Conservation (phyloP, 192 early-diverging fungal genomes). For the Coemansia sp. region DNA sequence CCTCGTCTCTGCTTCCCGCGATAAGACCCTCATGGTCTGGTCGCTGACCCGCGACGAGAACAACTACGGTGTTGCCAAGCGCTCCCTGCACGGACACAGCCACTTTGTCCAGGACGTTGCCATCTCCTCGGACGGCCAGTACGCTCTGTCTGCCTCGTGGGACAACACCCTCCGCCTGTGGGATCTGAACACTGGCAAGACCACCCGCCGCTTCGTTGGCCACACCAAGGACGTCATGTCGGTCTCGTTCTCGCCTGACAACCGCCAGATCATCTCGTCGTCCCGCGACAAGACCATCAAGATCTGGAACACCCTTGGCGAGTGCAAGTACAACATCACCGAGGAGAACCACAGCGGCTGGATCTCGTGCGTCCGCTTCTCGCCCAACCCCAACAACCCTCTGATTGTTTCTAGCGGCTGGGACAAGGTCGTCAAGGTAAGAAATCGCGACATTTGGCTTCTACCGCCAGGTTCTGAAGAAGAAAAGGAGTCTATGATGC, state of each 20-base stretch:
- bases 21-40: conserved; percentile 99
- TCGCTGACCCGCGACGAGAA: conserved; percentile 88
- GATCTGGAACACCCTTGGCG: conserved; percentile 99
- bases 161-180: conserved; percentile 99
- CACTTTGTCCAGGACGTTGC: conserved; percentile 98
- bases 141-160: conserved; percentile 97
- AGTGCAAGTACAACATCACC: conserved; percentile 99
- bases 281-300: conserved; percentile 99
- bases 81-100: conserved; percentile 96
- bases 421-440: conserved; percentile 99
- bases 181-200: conserved; percentile 93
- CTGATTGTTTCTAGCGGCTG: conserved; percentile 97
- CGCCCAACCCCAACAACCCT: conserved; percentile 97
- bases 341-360: conserved; percentile 97
- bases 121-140: conserved; percentile 98
- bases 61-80: conserved; percentile 87
- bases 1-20: conserved; percentile 95
- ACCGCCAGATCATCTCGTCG: conserved; percentile 98
- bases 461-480: conserved; percentile 4
- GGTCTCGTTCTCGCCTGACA: conserved; percentile 99
- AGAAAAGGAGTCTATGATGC: conserved; percentile 52
- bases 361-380: conserved; percentile 99
- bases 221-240: conserved; percentile 98
- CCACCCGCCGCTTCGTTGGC: conserved; percentile 95
- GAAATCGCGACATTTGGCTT: conserved; percentile 13